A percentile compares a stretch with the other conserved stretches of the same genome.
phyloP scores from a whole-genome alignment of 73 alveolate species.

The Stentor roeselii region DNA sequence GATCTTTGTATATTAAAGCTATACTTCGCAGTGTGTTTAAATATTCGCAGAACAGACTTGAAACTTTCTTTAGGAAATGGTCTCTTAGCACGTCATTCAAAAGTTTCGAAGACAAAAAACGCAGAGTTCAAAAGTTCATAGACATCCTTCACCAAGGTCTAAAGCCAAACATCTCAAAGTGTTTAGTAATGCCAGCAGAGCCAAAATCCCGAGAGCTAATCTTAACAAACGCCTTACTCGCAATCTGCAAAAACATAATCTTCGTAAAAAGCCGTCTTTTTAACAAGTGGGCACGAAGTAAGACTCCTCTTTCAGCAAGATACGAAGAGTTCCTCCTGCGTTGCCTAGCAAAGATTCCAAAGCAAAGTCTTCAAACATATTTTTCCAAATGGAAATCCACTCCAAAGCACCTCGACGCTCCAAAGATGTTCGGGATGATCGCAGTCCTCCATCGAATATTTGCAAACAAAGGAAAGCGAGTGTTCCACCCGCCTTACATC shows the following conservation, averaged over 20 bases:
- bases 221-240: not conserved
- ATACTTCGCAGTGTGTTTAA: slow-evolving; percentile 13
- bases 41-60: not conserved
- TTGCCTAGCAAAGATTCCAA: not conserved
- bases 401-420: not conserved
- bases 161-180: not conserved
- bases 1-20: not conserved
- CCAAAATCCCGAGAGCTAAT: not conserved
- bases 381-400: slow-evolving; percentile 5
- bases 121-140: not conserved
- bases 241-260: not conserved
- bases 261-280: not conserved
- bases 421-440: not conserved
- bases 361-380: not conserved
- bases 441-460: not conserved
- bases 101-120: not conserved
- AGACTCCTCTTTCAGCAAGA: not conserved
- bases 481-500: slow-evolving; percentile 12
- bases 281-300: slow-evolving; percentile 14
- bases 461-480: not conserved
- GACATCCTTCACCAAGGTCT: not conserved
- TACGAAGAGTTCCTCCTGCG: not conserved
- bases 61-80: not conserved
- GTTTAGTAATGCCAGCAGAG: not conserved
- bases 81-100: not conserved